A percentile compares a stretch with the other conserved stretches of the same genome.
These are phyloP conservation scores for Salvia sclarea DNA, from an alignment of 305 asterid genomes.

Conservation along the genomic window DNA sequence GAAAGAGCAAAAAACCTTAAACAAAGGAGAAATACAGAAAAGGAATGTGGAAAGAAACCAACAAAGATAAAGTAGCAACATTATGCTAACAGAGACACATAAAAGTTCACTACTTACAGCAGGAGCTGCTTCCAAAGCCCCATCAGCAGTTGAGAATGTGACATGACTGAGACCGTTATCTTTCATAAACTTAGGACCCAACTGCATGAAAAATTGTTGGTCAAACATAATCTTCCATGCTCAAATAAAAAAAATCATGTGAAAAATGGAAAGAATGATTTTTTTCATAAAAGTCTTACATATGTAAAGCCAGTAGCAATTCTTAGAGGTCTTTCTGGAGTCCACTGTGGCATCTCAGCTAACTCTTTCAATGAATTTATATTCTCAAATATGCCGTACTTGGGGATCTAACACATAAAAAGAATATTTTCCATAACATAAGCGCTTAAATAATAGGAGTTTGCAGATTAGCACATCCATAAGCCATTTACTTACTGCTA, in stretches of 20 bases:
- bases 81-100: slow-evolving; percentile 20
- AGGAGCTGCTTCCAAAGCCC: slow-evolving; percentile 99
- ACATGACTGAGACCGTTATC: slow-evolving; percentile 82
- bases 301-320: slow-evolving; percentile 96
- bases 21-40: background rate
- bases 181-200: slow-evolving; percentile 86
- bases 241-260: background rate
- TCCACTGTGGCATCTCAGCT: slow-evolving; percentile 96
- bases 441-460: slow-evolving; percentile 14
- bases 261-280: slow-evolving; percentile 14
- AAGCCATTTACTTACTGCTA: slow-evolving; percentile 63
- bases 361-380: slow-evolving; percentile 84
- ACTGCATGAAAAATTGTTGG: slow-evolving; percentile 44
- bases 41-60: background rate
- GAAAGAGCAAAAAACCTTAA: background rate
- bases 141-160: slow-evolving; percentile 93
- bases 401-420: slow-evolving; percentile 70
- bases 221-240: slow-evolving; percentile 17
- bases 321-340: slow-evolving; percentile 87
- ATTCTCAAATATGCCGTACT: slow-evolving; percentile 96
- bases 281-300: slow-evolving; percentile 47
- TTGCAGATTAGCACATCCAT: slow-evolving; percentile 11
- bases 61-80: slow-evolving; percentile 3
- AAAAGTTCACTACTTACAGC: slow-evolving; percentile 56
- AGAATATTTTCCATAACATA: slow-evolving; percentile 25